Percentiles rank a stretch among this genome's conserved stretches.
Conservation (phyloP, 768 basidiomycete genomes). For the Porpolomopsis calyptriformis region DNA sequence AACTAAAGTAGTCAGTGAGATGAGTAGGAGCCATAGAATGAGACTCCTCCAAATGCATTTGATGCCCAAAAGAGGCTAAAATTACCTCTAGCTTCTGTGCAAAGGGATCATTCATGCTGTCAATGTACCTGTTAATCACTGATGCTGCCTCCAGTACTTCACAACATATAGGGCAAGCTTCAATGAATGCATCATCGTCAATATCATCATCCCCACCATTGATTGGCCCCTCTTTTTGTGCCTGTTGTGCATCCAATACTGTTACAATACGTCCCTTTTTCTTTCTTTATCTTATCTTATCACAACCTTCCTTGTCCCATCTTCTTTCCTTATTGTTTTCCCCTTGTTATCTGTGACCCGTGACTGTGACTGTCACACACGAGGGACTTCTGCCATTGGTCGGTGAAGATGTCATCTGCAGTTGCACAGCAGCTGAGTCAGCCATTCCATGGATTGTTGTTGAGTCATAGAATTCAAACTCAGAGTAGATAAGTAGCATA, state of each 20-base stretch:
- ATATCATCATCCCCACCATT: slow-evolving; percentile 2
- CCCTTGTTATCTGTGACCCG: too few relatives aligned
- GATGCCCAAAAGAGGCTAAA: slow-evolving; percentile 7
- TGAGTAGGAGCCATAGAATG: slow-evolving; percentile 2
- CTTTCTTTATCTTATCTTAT: too few relatives aligned
- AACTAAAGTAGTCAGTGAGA: slow-evolving; percentile 7
- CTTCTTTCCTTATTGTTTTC: too few relatives aligned
- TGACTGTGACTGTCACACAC: too few relatives aligned
- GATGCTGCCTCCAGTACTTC: slow-evolving; percentile 6
- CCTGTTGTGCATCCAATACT: slow-evolving; percentile 11
- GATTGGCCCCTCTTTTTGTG: slow-evolving; percentile 5
- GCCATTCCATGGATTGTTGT: too few relatives aligned
- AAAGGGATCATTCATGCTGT: slow-evolving; percentile 6
- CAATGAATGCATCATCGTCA: neutral
- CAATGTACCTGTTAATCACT: slow-evolving; percentile 5
- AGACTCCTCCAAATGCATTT: slow-evolving; percentile 7
- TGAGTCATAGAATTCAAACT: too few relatives aligned
- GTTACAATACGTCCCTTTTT: too few relatives aligned
- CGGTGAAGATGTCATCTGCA: too few relatives aligned
- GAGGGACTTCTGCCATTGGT: too few relatives aligned
- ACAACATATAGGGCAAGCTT: slow-evolving; percentile 1
- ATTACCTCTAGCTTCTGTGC: slow-evolving; percentile 8
- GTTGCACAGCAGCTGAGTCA: too few relatives aligned
- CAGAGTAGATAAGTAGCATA: too few relatives aligned
- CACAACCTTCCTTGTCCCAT: too few relatives aligned